Evolutionary conservation across 2,329 filamentous ascomycete genomes (phyloP), one percentile per base, ranked within the genome.

Genomic region (Penicillium sp.): DNA sequence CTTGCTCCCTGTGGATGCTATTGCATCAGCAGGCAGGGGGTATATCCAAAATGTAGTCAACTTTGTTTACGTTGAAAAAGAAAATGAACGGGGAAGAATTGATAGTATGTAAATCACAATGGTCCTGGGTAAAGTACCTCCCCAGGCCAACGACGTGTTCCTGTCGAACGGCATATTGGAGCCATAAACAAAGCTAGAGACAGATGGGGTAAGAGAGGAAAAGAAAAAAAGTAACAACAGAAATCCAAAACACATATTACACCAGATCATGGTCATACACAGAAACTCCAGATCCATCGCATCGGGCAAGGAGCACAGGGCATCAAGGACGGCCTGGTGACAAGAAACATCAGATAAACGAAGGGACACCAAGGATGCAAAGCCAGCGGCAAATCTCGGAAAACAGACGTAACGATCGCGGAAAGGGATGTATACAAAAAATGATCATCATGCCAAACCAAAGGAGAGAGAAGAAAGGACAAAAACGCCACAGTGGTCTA

Each of bases 401-500:
- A 43, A 32, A 39, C 43, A 18, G 32, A 26, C 38, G 9, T 24
- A 45, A 45, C 13, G 34, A 25, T 27, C 13, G 35, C 43, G 8
- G 11, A 46, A 44, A 39, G 41, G 45, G 49, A 48, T 45, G 56
- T 52, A 50, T 60, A 58, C 52, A 55, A 53, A 35, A 49, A 28
- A 33, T 46, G 29, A 32, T 32, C 29, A 32, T 32, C 8, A 32
- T 32, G 8, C 29, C 18, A 18, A 18, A 18, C 18, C 18, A 18
- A 18, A 18, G 5, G 4, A 11, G 4, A 8, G 29, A 32, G 11
- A 32, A 8, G 29, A 32, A 32, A 11, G 29, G 29, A 32, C 25
- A 48, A 34, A 61, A 62, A 62, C 55, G 56, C 62, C 53, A 53
- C 38, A 46, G 50, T 50, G 52, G 52, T 62, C 58, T 65, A 57